Conservation (phyloP, 2,329 filamentous ascomycete species). For the Drechslerella dactyloides region DNA sequence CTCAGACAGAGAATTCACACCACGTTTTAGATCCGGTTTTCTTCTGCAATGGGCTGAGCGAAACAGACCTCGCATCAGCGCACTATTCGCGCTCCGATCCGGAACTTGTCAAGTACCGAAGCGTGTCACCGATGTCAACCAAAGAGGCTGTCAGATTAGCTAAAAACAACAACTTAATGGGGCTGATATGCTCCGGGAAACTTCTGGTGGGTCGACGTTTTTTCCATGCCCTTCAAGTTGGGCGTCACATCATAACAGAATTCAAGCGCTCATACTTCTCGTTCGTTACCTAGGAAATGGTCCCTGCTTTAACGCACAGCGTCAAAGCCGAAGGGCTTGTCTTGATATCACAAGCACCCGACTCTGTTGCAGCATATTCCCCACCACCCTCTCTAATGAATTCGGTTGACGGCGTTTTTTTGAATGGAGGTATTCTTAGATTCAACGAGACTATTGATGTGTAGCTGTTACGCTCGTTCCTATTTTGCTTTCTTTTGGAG, state of each 20-base stretch:
- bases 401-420: conserved; percentile 78
- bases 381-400: conserved; percentile 58
- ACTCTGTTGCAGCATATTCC: conserved; percentile 64
- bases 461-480: conserved; percentile 57
- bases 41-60: conserved; percentile 88
- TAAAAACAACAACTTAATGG: conserved; percentile 98
- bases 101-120: conserved; percentile 66
- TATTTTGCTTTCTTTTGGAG: conserved; percentile 1
- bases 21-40: conserved; percentile 76
- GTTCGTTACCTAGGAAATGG: conserved; percentile 73
- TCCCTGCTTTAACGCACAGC: conserved; percentile 86
- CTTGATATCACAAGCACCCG: conserved; percentile 76
- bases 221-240: conserved; percentile 4
- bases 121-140: conserved; percentile 70
- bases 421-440: conserved; percentile 81
- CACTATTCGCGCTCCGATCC: conserved; percentile 64
- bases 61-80: conserved; percentile 57
- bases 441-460: conserved; percentile 92
- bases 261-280: conserved; percentile 19
- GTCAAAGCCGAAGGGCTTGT: conserved; percentile 95
- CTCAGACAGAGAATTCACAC: background rate
- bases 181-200: conserved; percentile 84
- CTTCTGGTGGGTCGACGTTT: conserved; percentile 71
- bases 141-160: conserved; percentile 94
- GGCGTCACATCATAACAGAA: background rate